Base-by-base conservation (phyloP, 2,329 filamentous ascomycete species). In the Pseudogymnoascus sp. region DNA sequence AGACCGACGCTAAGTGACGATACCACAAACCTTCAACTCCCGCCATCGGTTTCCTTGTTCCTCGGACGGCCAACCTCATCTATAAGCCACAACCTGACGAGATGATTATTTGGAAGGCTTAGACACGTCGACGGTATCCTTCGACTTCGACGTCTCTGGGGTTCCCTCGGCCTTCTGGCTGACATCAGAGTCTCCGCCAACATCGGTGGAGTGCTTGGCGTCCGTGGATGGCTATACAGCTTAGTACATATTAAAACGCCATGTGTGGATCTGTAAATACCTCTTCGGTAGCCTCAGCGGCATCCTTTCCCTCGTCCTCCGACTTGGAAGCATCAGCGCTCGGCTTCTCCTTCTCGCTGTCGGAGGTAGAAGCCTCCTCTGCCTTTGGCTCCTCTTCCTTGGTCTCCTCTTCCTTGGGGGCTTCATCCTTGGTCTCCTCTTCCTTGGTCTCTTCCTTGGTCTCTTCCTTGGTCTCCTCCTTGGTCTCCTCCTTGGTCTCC, bases 101-200 rank as follows among this genome's bases (percentile, higher is more conserved):
- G 28, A 35, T 7, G 15, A 6, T 53, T 53, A 53, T 7, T 53
- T 53, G 9, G 47, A 12, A 53, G 61, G 20, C 65, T 64, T 62
- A 62, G 66, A 65, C 5, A 72, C 69, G 37, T 77, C 73, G 58
- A 82, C 72, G 9, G 78, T 78, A 33, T 79, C 79, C 69, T 79
- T 77, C 25, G 75, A 64, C 70, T 85, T 84, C 20, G 81, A 78
- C 9, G 80, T 78, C 57, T 85, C 82, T 30, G 77, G 77, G 58
- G 74, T 71, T 30, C 81, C 82, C 71, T 85, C 82, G n/a, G 75
- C 72, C 75, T 85, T 85, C 68, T 77, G 78, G 69, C 77, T 81
- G 74, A 80, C 80, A 36, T 75, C 74, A 5, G 74, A 67, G 58
- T 77, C 71, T 41, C 74, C 71, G 62, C 74, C 72, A 63, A 75